A percentile compares a stretch with the other conserved stretches of the same genome.
Evolutionary conservation across 257 asterid species (phyloP).

Genomic region (Euphrasia confusa): DNA sequence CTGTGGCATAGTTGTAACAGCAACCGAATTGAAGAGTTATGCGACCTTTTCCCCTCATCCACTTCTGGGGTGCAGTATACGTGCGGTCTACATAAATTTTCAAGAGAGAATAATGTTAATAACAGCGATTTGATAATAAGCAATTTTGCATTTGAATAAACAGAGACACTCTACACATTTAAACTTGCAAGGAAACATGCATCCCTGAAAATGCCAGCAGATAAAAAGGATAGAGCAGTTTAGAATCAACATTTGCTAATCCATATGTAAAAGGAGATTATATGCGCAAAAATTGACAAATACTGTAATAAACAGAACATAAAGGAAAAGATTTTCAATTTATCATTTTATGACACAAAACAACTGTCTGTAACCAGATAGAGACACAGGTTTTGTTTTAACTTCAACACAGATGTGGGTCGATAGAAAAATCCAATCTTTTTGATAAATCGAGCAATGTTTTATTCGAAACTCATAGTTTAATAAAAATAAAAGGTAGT

Average conservation of each 20-base stretch:
- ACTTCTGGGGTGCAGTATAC: constrained; percentile 67
- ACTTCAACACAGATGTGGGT: neutral
- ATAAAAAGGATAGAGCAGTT: neutral
- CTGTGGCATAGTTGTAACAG: constrained; percentile 74
- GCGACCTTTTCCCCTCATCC: constrained; percentile 95
- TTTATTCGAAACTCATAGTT: neutral
- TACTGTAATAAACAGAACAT: neutral
- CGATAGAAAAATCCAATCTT: neutral
- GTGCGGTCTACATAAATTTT: constrained; percentile 51
- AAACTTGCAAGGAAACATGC: constrained; percentile 1
- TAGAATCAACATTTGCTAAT: constrained; percentile 4
- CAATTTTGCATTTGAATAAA: neutral
- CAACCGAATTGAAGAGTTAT: constrained; percentile 86
- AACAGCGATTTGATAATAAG: neutral
- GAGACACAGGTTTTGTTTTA: neutral
- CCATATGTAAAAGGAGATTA: neutral
- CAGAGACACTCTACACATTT: constrained; percentile 1
- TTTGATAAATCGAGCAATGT: neutral
- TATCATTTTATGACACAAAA: constrained; percentile 11
- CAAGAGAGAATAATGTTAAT: constrained; percentile 11
- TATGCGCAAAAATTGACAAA: neutral
- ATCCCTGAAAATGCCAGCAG: neutral
- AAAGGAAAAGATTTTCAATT: neutral
- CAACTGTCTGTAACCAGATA: constrained; percentile 2
- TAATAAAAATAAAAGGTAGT: neutral